A percentile compares a stretch with the other conserved stretches of the same genome.
These are phyloP conservation scores for Colletotrichum destructivum DNA, from an alignment of 2,329 filamentous ascomycete species.

Conservation along the genomic window DNA sequence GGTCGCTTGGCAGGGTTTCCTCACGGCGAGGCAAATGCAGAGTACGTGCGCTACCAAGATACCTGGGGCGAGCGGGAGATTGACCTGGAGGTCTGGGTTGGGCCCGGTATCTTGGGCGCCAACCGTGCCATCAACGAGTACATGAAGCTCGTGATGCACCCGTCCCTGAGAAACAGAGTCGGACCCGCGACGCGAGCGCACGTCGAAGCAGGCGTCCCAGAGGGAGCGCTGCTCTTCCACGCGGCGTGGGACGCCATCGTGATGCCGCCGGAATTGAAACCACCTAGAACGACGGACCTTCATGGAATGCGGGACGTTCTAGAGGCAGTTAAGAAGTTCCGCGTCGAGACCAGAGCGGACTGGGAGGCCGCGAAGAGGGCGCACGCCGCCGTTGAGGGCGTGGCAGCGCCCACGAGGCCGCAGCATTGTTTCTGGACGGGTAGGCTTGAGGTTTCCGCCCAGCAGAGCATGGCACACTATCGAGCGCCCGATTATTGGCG, in stretches of 20 bases:
- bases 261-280: conserved; percentile 50
- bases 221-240: conserved; percentile 61
- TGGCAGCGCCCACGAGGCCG: conserved; percentile 37
- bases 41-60: conserved; percentile 48
- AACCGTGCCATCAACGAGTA: conserved; percentile 63
- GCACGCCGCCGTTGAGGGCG: conserved; percentile 9
- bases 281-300: conserved; percentile 51
- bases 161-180: conserved; percentile 54
- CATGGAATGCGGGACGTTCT: conserved; percentile 61
- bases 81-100: conserved; percentile 64
- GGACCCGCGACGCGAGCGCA: conserved; percentile 66
- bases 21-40: conserved; percentile 46
- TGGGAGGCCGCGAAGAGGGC: conserved; percentile 45
- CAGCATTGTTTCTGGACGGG: conserved; percentile 57
- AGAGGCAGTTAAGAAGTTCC: conserved; percentile 57
- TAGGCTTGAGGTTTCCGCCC: conserved; percentile 52
- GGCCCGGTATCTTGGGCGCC: conserved; percentile 51
- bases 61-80: conserved; percentile 50
- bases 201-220: conserved; percentile 64
- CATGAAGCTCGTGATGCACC: conserved; percentile 59
- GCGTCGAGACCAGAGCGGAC: conserved; percentile 51
- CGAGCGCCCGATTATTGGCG: conserved; percentile 38
- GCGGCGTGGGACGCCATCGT: conserved; percentile 68
- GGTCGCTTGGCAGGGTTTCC: conserved; percentile 48
- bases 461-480: conserved; percentile 41